These are phyloP conservation scores for Halophytophthora polymorphica DNA, from an alignment of 352 stramenopile genomes.

Conservation along the genomic window DNA sequence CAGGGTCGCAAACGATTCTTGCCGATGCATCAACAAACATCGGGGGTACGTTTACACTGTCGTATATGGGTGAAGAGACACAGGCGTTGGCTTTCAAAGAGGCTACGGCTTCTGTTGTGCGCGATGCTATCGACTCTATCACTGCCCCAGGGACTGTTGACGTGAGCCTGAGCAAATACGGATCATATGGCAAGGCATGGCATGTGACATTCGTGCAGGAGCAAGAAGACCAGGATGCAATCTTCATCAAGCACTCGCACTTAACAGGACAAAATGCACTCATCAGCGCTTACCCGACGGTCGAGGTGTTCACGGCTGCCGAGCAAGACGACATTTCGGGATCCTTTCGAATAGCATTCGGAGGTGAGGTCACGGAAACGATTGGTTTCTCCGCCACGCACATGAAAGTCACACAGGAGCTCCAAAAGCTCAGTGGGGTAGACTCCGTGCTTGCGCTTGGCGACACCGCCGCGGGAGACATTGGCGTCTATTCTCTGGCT, in stretches of 20 bases:
- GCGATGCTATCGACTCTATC: constrained; percentile 86
- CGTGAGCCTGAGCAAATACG: constrained; percentile 68
- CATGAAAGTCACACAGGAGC: constrained; percentile 63
- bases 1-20: constrained; percentile 67
- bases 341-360: constrained; percentile 57
- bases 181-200: constrained; percentile 81
- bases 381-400: constrained; percentile 66
- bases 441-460: constrained; percentile 65
- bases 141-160: constrained; percentile 77
- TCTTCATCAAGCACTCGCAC: constrained; percentile 75
- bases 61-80: constrained; percentile 84
- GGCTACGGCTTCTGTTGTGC: constrained; percentile 81
- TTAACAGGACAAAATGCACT: constrained; percentile 67
- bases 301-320: constrained; percentile 61
- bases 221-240: constrained; percentile 47
- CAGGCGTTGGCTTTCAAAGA: constrained; percentile 54
- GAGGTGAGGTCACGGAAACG: constrained; percentile 42
- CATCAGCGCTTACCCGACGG: constrained; percentile 66
- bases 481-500: constrained; percentile 56
- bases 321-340: constrained; percentile 56
- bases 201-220: constrained; percentile 87
- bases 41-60: constrained; percentile 88
- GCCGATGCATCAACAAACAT: constrained; percentile 76
- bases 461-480: constrained; percentile 30
- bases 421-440: constrained; percentile 59